Conservation (phyloP, 2,329 filamentous ascomycete species). For the Laburnicola sp. region DNA sequence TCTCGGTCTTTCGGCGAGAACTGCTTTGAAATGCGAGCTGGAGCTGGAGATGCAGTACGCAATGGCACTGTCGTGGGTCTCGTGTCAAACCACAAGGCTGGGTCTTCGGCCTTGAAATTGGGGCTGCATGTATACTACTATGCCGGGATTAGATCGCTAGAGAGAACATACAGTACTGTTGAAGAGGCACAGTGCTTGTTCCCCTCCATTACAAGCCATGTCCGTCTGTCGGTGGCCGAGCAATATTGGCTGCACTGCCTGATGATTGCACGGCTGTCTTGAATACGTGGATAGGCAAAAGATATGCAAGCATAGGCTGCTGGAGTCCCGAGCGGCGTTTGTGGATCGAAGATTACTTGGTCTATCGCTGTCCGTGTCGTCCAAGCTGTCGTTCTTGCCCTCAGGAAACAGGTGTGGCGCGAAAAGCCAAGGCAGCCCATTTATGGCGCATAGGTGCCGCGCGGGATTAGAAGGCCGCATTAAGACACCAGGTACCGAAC, state of each 20-base stretch:
- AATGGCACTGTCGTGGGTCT: slow-evolving; percentile 4
- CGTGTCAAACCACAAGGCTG: not conserved
- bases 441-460: not conserved
- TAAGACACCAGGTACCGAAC: too few species aligned
- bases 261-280: slow-evolving; percentile 3
- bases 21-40: slow-evolving; percentile 11
- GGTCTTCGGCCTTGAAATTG: slow-evolving; percentile 3
- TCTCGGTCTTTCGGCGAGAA: slow-evolving; percentile 5
- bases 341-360: slow-evolving; percentile 11
- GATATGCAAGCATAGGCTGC: slow-evolving; percentile 16
- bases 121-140: slow-evolving; percentile 7
- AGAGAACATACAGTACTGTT: too few species aligned
- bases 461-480: too few species aligned
- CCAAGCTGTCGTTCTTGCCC: too few species aligned
- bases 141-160: not conserved
- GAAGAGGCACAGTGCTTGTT: slow-evolving; percentile 6
- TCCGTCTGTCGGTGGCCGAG: slow-evolving; percentile 30
- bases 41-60: slow-evolving; percentile 10
- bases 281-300: slow-evolving; percentile 11
- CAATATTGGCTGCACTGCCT: slow-evolving; percentile 17
- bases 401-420: not conserved
- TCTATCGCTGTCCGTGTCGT: not conserved
- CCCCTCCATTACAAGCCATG: slow-evolving; percentile 14
- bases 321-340: slow-evolving; percentile 13
- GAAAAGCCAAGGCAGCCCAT: not conserved